Conservation (phyloP, 2,329 filamentous ascomycete genomes). For the Arthrinium puccinioides region DNA sequence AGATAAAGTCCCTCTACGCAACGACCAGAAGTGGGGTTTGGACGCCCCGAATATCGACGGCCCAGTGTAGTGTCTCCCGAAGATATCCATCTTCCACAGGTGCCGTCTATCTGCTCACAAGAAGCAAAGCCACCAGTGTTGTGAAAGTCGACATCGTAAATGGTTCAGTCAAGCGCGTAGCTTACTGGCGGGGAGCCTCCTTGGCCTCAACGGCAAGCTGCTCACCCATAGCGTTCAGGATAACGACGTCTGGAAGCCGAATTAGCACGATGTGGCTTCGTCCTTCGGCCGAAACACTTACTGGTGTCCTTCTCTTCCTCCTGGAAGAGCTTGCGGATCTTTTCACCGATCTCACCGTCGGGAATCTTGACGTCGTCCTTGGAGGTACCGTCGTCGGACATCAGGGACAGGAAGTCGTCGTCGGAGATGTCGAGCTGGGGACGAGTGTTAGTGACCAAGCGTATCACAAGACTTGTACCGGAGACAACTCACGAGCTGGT, state of each 20-base stretch:
- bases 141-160: slow-evolving; percentile 18
- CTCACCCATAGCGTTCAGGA: slow-evolving; percentile 95
- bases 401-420: slow-evolving; percentile 90
- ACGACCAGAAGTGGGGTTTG: slow-evolving; percentile 31
- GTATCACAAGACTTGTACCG: neutral
- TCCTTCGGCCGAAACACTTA: slow-evolving; percentile 34
- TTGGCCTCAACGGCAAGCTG: slow-evolving; percentile 89
- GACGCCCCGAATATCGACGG: slow-evolving; percentile 17
- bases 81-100: slow-evolving; percentile 11
- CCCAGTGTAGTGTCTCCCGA: slow-evolving; percentile 17
- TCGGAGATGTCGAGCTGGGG: slow-evolving; percentile 81
- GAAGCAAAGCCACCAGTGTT: slow-evolving; percentile 6
- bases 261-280: slow-evolving; percentile 11
- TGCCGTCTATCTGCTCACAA: slow-evolving; percentile 6
- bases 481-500: slow-evolving; percentile 72
- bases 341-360: slow-evolving; percentile 80
- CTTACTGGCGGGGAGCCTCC: slow-evolving; percentile 61
- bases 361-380: slow-evolving; percentile 96
- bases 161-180: slow-evolving; percentile 9
- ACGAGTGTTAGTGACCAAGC: neutral
- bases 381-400: slow-evolving; percentile 75
- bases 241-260: slow-evolving; percentile 63
- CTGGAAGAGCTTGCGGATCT: slow-evolving; percentile 74
- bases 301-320: slow-evolving; percentile 88
- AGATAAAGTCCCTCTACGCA: slow-evolving; percentile 33